Conservation (phyloP, 2,329 filamentous ascomycete species). For the Fusarium begoniae region DNA sequence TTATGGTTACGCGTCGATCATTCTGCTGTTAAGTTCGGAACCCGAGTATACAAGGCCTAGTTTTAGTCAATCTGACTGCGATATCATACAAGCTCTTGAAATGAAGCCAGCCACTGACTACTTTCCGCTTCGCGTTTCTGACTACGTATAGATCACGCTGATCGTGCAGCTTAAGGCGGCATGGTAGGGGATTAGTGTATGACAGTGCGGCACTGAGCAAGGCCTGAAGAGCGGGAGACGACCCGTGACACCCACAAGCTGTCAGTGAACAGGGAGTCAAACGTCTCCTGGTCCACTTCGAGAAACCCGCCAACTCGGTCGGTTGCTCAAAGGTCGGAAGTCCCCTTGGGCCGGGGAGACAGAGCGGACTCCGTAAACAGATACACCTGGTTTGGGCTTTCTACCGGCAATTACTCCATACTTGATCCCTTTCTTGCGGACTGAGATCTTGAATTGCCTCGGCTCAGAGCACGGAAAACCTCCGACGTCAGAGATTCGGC, state of each 20-base stretch:
- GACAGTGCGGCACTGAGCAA: conserved; percentile 21
- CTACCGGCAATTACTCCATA: conserved; percentile 7
- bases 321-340: conserved; percentile 26
- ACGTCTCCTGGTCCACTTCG: conserved; percentile 23
- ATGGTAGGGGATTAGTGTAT: not conserved
- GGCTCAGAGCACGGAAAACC: conserved; percentile 25
- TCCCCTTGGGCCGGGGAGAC: conserved; percentile 38
- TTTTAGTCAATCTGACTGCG: not conserved
- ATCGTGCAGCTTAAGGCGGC: conserved; percentile 26
- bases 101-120: conserved; percentile 8
- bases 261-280: conserved; percentile 10
- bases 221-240: conserved; percentile 9
- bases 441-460: conserved; percentile 30
- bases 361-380: conserved; percentile 17
- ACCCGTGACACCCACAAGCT: conserved; percentile 26
- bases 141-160: not conserved
- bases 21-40: not conserved
- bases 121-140: conserved; percentile 7
- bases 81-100: not conserved
- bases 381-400: conserved; percentile 13
- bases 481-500: conserved; percentile 19
- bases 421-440: conserved; percentile 21
- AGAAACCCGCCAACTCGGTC: conserved; percentile 39
- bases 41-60: not conserved
- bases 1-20: not conserved